Evolutionary conservation across 768 basidiomycete species (phyloP).

Genomic region (Lactarius indigo): DNA sequence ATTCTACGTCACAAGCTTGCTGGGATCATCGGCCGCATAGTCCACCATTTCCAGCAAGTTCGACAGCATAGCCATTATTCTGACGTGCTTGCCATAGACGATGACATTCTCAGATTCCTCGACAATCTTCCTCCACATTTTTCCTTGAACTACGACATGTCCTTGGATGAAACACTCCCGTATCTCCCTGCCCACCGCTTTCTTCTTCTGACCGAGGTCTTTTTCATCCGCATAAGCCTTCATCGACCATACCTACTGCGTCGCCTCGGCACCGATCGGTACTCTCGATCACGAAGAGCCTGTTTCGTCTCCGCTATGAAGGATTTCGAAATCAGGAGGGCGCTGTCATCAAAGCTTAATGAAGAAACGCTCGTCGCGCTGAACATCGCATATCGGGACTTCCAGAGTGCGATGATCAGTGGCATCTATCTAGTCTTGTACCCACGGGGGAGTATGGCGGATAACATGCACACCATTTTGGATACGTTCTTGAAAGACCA

Average conservation of each 20-base stretch:
- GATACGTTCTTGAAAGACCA: conserved; percentile 75
- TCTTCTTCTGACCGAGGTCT: conserved; percentile 83
- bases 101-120: conserved; percentile 77
- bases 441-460: conserved; percentile 65
- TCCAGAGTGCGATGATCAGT: conserved; percentile 86
- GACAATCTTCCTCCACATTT: conserved; percentile 76
- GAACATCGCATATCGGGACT: conserved; percentile 81
- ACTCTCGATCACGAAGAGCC: conserved; percentile 73
- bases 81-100: conserved; percentile 79
- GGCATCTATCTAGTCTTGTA: conserved; percentile 83
- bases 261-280: conserved; percentile 73
- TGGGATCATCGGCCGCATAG: conserved; percentile 82
- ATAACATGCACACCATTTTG: conserved; percentile 72
- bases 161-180: conserved; percentile 59
- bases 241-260: conserved; percentile 88
- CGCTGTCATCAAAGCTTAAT: conserved; percentile 58
- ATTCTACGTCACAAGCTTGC: conserved; percentile 83
- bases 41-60: conserved; percentile 90
- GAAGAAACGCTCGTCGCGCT: conserved; percentile 66
- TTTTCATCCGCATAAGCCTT: conserved; percentile 79
- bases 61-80: conserved; percentile 73
- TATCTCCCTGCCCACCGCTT: conserved; percentile 84
- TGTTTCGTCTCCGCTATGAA: conserved; percentile 90
- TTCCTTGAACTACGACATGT: conserved; percentile 69
- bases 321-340: conserved; percentile 76